Conservation (phyloP, 2,329 filamentous ascomycete species). For the Metarhizium brunneum region DNA sequence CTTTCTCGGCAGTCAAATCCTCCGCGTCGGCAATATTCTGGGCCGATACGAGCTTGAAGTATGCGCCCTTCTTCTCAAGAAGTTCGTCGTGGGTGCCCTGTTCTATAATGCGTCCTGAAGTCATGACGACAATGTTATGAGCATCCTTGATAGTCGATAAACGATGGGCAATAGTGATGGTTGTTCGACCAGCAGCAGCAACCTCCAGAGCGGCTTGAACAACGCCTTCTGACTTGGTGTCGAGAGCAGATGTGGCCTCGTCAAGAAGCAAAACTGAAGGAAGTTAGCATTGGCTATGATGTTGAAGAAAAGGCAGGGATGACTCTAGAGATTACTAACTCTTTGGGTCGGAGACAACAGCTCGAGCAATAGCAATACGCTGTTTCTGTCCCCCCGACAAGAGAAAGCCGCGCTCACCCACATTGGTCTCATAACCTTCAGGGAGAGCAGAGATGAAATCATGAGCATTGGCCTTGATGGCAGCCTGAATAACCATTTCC, state of each 20-base stretch:
- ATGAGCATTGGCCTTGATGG: conserved; percentile 87
- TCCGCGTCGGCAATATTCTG: conserved; percentile 67
- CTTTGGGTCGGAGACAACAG: conserved; percentile 84
- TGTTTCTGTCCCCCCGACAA: conserved; percentile 95
- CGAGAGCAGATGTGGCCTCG: conserved; percentile 87
- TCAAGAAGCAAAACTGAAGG: conserved; percentile 69
- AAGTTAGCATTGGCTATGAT: not conserved
- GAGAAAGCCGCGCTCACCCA: conserved; percentile 90
- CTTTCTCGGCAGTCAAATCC: conserved; percentile 40
- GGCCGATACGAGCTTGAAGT: conserved; percentile 77
- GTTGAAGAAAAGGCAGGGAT: not conserved
- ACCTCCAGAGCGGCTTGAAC: conserved; percentile 88
- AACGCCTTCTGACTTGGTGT: conserved; percentile 89
- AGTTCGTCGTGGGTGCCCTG: conserved; percentile 82
- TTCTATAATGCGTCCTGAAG: conserved; percentile 75
- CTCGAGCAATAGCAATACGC: conserved; percentile 87
- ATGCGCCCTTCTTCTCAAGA: conserved; percentile 60
- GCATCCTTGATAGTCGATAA: conserved; percentile 90
- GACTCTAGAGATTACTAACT: conserved; percentile 27
- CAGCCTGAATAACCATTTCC: conserved; percentile 68
- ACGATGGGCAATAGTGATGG: conserved; percentile 92
- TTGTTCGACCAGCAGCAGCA: conserved; percentile 78
- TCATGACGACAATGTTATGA: conserved; percentile 94
- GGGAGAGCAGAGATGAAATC: conserved; percentile 79
- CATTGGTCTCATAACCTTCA: conserved; percentile 85